Conservation (phyloP, 768 basidiomycete species). For the Butyriboletus loyo region DNA sequence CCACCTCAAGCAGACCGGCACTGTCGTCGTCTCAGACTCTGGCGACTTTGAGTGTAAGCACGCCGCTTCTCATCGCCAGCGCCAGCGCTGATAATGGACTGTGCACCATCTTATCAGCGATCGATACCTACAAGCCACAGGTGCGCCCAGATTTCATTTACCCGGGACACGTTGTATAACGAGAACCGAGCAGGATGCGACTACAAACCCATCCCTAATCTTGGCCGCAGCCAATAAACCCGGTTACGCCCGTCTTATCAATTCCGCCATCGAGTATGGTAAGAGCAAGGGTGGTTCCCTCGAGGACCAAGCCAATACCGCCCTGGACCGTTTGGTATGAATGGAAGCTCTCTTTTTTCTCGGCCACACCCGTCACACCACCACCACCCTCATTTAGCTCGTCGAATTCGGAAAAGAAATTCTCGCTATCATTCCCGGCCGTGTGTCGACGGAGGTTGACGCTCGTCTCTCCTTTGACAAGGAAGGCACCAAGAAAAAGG, state of each 20-base stretch:
- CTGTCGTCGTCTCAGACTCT: conserved; percentile 95
- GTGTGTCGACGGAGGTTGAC: conserved; percentile 99
- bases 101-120: conserved; percentile 51
- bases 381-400: conserved; percentile 50
- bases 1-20: conserved; percentile 85
- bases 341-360: conserved; percentile 11
- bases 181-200: conserved; percentile 69
- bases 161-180: conserved; percentile 4
- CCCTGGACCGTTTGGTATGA: conserved; percentile 85
- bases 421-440: conserved; percentile 91
- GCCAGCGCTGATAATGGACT: conserved; percentile 25
- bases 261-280: conserved; percentile 67
- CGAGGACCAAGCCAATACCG: conserved; percentile 73
- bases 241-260: conserved; percentile 78
- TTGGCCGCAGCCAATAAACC: conserved; percentile 90
- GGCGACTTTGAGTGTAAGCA: conserved; percentile 85
- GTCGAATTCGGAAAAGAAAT: conserved; percentile 98
- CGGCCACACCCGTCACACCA: conserved; percentile 10
- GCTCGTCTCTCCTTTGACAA: conserved; percentile 97
- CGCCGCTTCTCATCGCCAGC: conserved; percentile 1
- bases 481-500: conserved; percentile 87
- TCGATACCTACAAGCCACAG: conserved; percentile 96
- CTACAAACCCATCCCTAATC: conserved; percentile 96
- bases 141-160: conserved; percentile 35
- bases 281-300: conserved; percentile 79